Base-by-base conservation (phyloP, 352 stramenopile genomes). In the Pythium volutum region DNA sequence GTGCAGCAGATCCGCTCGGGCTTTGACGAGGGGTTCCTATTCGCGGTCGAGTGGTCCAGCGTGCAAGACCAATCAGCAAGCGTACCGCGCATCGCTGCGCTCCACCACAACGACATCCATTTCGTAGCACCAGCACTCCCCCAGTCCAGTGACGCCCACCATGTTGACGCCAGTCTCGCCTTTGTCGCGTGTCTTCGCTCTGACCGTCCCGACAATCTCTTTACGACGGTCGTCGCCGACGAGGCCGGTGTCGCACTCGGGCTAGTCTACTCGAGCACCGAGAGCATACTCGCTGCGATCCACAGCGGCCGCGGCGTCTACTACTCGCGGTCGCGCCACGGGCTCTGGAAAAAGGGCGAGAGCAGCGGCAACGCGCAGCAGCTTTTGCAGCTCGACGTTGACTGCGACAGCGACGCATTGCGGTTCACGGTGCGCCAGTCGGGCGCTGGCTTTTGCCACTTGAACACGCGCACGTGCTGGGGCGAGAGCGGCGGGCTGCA, bases 381-480 rank as follows among this genome's bases (percentile, higher is more conserved):
- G 58, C 82, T 99, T 8, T 76, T 98, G 48, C 77, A 91, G 41
- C 74, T 98, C 47, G 93, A 98, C 64, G 73, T 98, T 8, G 96
- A 99, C 79, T 99, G 95, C 69, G 95, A 99, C 73, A 95, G 87
- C 46, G 96, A 99, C 73, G 96, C 96, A 3, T 63, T 99, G 54
- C 85, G 94, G 22, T 98, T 98, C 67, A 98, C 79, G 6, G 96
- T 99, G 34, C 88, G 85, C 26, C 96, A 98, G 71, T 80, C 66
- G 5, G 82, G 81, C 16, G 71, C 67, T 0, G 78, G 83, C 20
- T 94, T 94, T 47, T 94, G 85, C 59, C 85, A 94, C 70, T 64
- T 98, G 31, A 84, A 97, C 66, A 98, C 90, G 1, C 79, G 93
- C 46, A 97, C 93, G 41, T 98, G 95, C 73, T 99, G 95, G 95